phyloP scores from a whole-genome alignment of 2,329 filamentous ascomycete genomes.

The Pyrenochaeta sp. region DNA sequence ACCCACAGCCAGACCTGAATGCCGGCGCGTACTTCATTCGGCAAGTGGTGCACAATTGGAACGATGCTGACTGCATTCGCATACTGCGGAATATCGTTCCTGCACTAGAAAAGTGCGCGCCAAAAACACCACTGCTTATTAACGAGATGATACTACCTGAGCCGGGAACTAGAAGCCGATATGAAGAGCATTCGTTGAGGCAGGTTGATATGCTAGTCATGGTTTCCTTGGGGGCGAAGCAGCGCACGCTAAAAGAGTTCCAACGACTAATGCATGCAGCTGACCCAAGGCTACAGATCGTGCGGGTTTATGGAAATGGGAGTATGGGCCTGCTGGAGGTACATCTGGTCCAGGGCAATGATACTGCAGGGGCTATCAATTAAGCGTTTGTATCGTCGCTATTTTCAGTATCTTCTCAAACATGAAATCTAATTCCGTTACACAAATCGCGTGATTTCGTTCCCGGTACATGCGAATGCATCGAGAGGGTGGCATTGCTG shows the following conservation, averaged over 20 bases:
- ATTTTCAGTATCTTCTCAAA: background rate
- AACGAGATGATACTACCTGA: constrained; percentile 42
- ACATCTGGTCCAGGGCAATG: background rate
- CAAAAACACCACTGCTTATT: constrained; percentile 37
- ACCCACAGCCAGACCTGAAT: constrained; percentile 40
- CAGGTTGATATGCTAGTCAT: constrained; percentile 41
- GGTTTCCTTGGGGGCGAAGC: constrained; percentile 28
- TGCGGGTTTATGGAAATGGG: constrained; percentile 17
- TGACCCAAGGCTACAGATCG: constrained; percentile 25
- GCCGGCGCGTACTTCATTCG: constrained; percentile 50
- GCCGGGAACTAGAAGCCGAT: constrained; percentile 16
- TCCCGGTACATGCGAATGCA: background rate
- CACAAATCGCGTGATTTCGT: background rate
- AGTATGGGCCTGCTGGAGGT: constrained; percentile 9
- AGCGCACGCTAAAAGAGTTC: constrained; percentile 12
- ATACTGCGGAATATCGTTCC: constrained; percentile 45
- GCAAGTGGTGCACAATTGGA: constrained; percentile 52
- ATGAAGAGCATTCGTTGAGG: constrained; percentile 29
- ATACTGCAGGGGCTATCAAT: background rate
- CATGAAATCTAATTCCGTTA: background rate
- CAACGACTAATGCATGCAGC: constrained; percentile 25
- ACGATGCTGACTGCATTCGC: constrained; percentile 43
- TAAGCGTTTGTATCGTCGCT: background rate
- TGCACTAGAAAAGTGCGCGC: constrained; percentile 34
- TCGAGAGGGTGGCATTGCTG: background rate